phyloP scores from a whole-genome alignment of 768 basidiomycete species.

The Mrakia blollopis region DNA sequence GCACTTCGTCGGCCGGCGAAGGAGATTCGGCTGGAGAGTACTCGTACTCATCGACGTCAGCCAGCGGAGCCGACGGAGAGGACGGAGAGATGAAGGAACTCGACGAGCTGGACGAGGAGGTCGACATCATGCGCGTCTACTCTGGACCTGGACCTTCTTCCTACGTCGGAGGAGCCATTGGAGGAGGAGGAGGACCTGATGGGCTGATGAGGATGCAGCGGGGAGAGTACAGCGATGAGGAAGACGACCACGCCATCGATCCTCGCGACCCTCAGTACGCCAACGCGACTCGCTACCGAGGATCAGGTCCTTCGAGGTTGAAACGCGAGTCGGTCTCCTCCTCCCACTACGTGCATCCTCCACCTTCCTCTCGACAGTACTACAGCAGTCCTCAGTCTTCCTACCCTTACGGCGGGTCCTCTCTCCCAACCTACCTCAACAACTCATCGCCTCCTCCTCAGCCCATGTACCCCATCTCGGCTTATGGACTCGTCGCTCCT shows the following conservation, averaged over 20 bases:
- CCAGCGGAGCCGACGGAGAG: not conserved
- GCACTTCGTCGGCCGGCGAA: conserved; percentile 5
- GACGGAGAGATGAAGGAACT: conserved; percentile 4
- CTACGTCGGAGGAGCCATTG: conserved; percentile 14
- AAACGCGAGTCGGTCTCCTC: not conserved
- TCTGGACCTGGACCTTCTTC: not conserved
- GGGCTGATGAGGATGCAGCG: conserved; percentile 2
- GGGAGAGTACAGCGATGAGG: not conserved
- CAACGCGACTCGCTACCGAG: conserved; percentile 1
- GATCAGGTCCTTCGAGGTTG: not conserved
- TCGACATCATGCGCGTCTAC: conserved; percentile 13
- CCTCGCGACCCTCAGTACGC: not conserved
- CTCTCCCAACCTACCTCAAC: conserved; percentile 7
- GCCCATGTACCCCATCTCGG: not conserved
- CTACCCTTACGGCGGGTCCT: not conserved
- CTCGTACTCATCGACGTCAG: conserved; percentile 3
- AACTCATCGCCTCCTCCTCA: conserved; percentile 12
- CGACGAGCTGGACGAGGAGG: conserved; percentile 9
- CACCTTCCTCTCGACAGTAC: not conserved
- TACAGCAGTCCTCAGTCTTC: not conserved
- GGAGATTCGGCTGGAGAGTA: conserved; percentile 12
- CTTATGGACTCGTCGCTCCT: conserved; percentile 15
- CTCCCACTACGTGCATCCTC: not conserved
- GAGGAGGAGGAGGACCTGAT: not conserved
- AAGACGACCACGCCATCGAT: conserved; percentile 11